phyloP scores from a whole-genome alignment of 805 yeast genomes.

The Suhomyces canberraensis region DNA sequence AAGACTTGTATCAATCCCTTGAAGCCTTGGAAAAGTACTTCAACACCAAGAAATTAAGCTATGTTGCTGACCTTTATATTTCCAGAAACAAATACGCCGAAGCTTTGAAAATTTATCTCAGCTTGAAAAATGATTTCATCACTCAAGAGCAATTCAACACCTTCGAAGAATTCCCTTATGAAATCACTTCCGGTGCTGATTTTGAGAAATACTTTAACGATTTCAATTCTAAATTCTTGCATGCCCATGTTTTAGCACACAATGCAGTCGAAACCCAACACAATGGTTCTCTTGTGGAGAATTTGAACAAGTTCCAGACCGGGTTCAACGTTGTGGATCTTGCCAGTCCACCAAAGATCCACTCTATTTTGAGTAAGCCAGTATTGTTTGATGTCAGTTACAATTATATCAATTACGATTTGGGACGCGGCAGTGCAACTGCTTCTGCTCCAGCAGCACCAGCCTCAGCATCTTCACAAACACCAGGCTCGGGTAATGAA shows the following conservation, averaged over 20 bases:
- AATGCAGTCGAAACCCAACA: constrained; percentile 28
- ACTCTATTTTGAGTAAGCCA: constrained; percentile 76
- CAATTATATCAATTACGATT: constrained; percentile 64
- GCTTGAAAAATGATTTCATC: constrained; percentile 19
- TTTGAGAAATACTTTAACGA: constrained; percentile 20
- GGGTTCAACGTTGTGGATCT: constrained; percentile 24
- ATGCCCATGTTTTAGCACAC: constrained; percentile 47
- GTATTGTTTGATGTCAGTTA: constrained; percentile 88
- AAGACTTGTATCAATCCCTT: constrained; percentile 56
- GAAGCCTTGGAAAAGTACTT: constrained; percentile 48
- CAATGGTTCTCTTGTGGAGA: constrained; percentile 39
- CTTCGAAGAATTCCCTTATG: constrained; percentile 41
- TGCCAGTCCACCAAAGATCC: constrained; percentile 26
- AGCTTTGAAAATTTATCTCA: constrained; percentile 42
- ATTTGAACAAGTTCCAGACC: constrained; percentile 39
- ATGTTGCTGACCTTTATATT: constrained; percentile 46
- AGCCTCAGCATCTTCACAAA: constrained; percentile 15
- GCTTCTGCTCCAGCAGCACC: constrained; percentile 13
- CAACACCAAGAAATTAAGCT: constrained; percentile 38
- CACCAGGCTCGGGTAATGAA: constrained; percentile 15
- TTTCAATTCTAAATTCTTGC: constrained; percentile 15
- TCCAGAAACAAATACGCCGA: constrained; percentile 40
- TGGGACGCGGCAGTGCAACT: constrained; percentile 17
- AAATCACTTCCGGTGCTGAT: constrained; percentile 37
- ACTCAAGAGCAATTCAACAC: constrained; percentile 19